Evolutionary conservation across 441 rosid species (phyloP), one percentile per base, ranked within the genome.

Genomic region (Hypseocharis bilobata): DNA sequence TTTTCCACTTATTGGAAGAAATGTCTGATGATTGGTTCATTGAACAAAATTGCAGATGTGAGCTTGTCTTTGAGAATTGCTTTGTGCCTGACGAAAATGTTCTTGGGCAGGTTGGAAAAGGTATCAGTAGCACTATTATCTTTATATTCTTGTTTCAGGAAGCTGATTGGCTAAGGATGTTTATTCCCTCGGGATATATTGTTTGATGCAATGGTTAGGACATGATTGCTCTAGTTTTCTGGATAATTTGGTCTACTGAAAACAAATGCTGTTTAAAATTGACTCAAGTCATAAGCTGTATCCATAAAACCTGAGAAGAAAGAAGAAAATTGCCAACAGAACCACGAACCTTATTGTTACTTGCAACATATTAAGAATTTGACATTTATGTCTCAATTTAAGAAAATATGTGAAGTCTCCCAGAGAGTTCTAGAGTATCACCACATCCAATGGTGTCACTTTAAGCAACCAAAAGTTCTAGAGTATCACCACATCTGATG

Each of bases 11-110:
- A 87, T 54, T 2, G 10, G 42, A 23, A 51, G 65, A 62, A 68
- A 68, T 72, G 49, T 82, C 70, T 79, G 65, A 49, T 54, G 59
- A 26, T 54, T 22, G 59, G 13, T 5, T 52, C 28, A 5, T 54
- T 19, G 6, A 7, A 17, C 22, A 17, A 54, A 54, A 54, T 22
- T 54, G 71, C 85, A 93, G 96, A 70, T 88, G 98, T 69, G 98
- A 93, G 83, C 96, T 90, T 77, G 93, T 88, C 65, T 93, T 93
- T 69, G 92, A 93, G 77, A 85, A 90, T 70, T 88, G 97, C 77
- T 87, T 88, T 69, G 93, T 90, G 58, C 95, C 93, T 8, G 85
- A 86, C 60, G 96, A 90, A 80, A 93, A 90, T 72, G 83, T 93
- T 72, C 95, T 93, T 60, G 96, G 83, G 42, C 65, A 82, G 69